Percentiles rank a stretch among this genome's conserved stretches.
Conservation (phyloP, 306 rosid genomes). For the Rosa chinensis region DNA sequence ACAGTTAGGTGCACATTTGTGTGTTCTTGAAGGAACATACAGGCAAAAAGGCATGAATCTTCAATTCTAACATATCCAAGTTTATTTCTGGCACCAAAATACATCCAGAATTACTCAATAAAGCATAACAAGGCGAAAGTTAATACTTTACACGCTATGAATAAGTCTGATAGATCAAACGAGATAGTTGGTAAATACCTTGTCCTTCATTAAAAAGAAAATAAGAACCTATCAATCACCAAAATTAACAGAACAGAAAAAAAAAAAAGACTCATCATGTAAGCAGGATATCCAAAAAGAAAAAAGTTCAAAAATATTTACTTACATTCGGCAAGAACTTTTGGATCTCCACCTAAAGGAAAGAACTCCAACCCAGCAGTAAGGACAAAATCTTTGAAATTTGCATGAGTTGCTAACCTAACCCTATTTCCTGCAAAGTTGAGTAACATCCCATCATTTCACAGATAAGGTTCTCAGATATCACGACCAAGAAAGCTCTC, state of each 20-base stretch:
- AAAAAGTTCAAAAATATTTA: constrained; percentile 25
- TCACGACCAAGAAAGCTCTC: constrained; percentile 1
- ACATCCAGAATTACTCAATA: background rate
- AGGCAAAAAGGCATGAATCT: too few relatives aligned
- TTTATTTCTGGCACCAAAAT: background rate
- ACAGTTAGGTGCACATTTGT: too few relatives aligned
- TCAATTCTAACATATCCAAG: background rate
- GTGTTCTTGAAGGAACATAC: too few relatives aligned
- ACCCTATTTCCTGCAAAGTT: constrained; percentile 75
- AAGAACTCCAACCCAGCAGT: constrained; percentile 85
- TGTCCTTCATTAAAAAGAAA: background rate
- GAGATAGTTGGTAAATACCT: background rate
- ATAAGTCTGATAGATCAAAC: background rate
- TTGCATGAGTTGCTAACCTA: constrained; percentile 91
- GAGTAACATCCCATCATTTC: constrained; percentile 29
- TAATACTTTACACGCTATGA: background rate
- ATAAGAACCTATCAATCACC: background rate
- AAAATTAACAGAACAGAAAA: background rate
- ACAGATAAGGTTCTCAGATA: constrained; percentile 8
- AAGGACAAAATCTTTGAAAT: constrained; percentile 86
- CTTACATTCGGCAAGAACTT: constrained; percentile 98
- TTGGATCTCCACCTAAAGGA: constrained; percentile 98
- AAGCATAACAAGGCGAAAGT: background rate
- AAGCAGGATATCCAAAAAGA: constrained; percentile 15
- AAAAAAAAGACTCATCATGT: background rate